These are phyloP conservation scores for Coprinopsis strossmayeri DNA, from an alignment of 768 basidiomycete species.

Conservation along the genomic window DNA sequence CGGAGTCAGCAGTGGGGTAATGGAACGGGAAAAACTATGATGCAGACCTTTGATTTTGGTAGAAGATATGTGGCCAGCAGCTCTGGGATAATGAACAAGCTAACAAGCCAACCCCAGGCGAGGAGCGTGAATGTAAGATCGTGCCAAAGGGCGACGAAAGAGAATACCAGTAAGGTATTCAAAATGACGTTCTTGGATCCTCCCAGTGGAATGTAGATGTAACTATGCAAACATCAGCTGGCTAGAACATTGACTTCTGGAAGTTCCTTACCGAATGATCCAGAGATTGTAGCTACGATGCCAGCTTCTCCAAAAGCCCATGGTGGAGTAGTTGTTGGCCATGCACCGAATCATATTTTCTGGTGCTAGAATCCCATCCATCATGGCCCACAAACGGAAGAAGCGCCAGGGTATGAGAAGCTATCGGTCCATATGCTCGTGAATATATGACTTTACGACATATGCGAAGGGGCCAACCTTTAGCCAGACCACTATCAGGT, in stretches of 20 bases:
- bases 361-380: conserved; percentile 86
- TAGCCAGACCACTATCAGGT: conserved; percentile 91
- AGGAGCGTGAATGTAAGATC: conserved; percentile 83
- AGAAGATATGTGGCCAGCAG: conserved; percentile 54
- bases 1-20: no score
- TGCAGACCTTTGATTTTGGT: conserved; percentile 55
- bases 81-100: conserved; percentile 87
- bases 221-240: conserved; percentile 40
- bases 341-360: conserved; percentile 99
- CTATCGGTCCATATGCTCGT: conserved; percentile 31
- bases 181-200: conserved; percentile 49
- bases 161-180: conserved; percentile 78
- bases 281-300: conserved; percentile 95
- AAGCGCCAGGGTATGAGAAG: conserved; percentile 94
- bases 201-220: conserved; percentile 91
- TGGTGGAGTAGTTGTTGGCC: conserved; percentile 91
- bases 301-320: conserved; percentile 96
- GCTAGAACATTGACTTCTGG: neutral
- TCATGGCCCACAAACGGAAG: conserved; percentile 90
- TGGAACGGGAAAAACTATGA: no score
- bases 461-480: conserved; percentile 51
- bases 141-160: conserved; percentile 98
- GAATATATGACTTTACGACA: neutral
- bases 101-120: conserved; percentile 96
- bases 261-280: conserved; percentile 64